Evolutionary conservation across 768 basidiomycete genomes (phyloP), one percentile per base, ranked within the genome.

Genomic region (Suillus bovinus): DNA sequence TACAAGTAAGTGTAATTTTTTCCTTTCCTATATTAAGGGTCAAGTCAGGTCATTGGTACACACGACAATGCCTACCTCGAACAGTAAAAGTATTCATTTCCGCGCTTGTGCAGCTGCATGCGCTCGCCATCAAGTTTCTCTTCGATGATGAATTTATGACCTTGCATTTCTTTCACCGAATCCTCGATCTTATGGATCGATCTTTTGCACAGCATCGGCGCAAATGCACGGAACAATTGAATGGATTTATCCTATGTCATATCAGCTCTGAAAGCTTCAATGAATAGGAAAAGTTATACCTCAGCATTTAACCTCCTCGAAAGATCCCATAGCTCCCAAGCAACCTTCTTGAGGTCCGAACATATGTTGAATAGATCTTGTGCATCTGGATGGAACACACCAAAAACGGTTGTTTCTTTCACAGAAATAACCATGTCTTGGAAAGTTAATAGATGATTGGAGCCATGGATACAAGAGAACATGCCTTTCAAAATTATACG

Each of bases 101-200:
- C 94, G 54, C 91, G 82, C 74, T 93, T 98, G 70, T 99, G 97
- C 61, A 99, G 67, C 72, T 99, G 97, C 77, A 99, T 94, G 38
- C 97, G 80, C 73, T 99, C 97, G 2, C 97, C 97, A 68, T 99
- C 97, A 2, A 99, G 82, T 72, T 99, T 99, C 77, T 99, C 97
- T 72, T 99, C 97, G 41, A 99, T 90, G 64, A 94, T 78, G 70
- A 99, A 99, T 47, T 86, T 84, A 8, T 80, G 73, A 10, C 86
- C 85, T 22, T 84, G 85, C 89, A 99, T 96, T 62, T 89, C 85
- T 67, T 88, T 91, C 54, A 96, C 86, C 0, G 94, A 86, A 31
- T 93, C 90, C 67, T 91, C 90, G 29, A 96, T 84, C 64, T 84
- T 90, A 65, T 82, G 85, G 0, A 87, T 90, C 1, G 94, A 90